Base-by-base conservation (phyloP, 2,329 filamentous ascomycete genomes). In the Talaromyces sp. region DNA sequence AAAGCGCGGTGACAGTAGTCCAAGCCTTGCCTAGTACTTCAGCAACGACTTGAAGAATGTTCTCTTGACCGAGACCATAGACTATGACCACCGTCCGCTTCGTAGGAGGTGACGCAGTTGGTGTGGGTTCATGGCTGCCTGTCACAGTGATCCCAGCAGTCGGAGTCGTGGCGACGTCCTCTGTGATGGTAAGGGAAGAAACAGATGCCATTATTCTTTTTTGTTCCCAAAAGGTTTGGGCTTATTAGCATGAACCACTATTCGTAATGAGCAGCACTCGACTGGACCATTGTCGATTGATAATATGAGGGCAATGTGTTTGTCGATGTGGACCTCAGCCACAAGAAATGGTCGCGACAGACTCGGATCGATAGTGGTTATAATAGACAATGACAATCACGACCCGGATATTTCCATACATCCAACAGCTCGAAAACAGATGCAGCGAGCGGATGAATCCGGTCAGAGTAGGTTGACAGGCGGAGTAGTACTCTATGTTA, bases 1-100 rank as follows among this genome's bases (percentile, higher is more conserved):
- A 80, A 77, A 74, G 89, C 82, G 61, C 82, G 78, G 79, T 75
- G 60, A 84, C 84, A 48, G 88, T 79, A 64, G 82, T 84, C 76
- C 84, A 88, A 21, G 88, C 84, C 72, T 92, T 91, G 14, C 91
- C 91, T 46, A 95, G 77, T 7, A 93, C 88, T 69, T 93, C 89
- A 28, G 91, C 90, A 68, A 93, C 89, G 37, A 90, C 79, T 23
- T 85, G 84, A 31, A 93, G 86, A 66, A 95, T 90, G 44, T 84
- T 83, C 64, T 93, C 88, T 73, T 93, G 89, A 18, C 85, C 88
- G 23, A 81, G 80, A 11, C 88, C 86, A 73, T 88, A 91, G 18
- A 93, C 76, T 64, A 95, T 86, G 37, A 86, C 83, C 31, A 86
- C 84, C 56, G 74, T 72, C 42, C 68, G 65, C 9, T 69, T 56